Evolutionary conservation across 208 protist genomes (phyloP), one percentile per base, ranked within the genome.

Genomic region (Acanthamoeba pearcei): DNA sequence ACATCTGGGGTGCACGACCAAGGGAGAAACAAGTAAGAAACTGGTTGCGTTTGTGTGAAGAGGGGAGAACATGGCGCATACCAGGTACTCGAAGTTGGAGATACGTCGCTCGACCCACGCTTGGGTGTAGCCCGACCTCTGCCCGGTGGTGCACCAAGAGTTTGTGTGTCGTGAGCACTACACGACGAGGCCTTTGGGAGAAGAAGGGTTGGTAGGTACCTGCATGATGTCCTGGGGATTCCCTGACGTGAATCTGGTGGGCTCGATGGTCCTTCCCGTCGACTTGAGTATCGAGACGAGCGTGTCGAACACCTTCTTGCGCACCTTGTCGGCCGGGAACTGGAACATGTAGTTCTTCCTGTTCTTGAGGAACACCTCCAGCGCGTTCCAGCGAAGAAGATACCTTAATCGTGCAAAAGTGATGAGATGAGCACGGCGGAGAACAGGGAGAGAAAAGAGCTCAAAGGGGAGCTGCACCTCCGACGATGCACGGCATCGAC

Each of bases 1-100:
- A 97, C 97, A 99, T 98, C 60, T 99, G 10, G 9, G 97, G 82
- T 98, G 38, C 38, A 42, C 3, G 97, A n/a, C n/a, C n/a, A n/a
- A 22, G 8, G 60, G 19, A 82, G n/a, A 97, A 97, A 12, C 97
- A 97, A 8, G 98, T 98, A 27, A 98, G 95, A 66, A 10, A 66
- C 60, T 57, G 24, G 60, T 5, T n/a, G 0, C 60, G 96, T 4
- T 97, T 95, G 98, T 98, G 99, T 22, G 53, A 12, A 49, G 3
- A 10, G 46, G 42, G 42, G 42, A 46, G 42, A n/a, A 9, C 19
- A 10, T 24, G 12, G 93, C 97, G 94, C 98, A 98, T 13, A 97
- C 94, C 55, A 99, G 97, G 96, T 99, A 99, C 35, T 99, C 98
- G 96, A 99, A 99, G 96, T 99, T 99, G 78, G 97, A 98, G 17